Conservation (phyloP, 2,329 filamentous ascomycete species). For the Sclerotinia trifoliorum region DNA sequence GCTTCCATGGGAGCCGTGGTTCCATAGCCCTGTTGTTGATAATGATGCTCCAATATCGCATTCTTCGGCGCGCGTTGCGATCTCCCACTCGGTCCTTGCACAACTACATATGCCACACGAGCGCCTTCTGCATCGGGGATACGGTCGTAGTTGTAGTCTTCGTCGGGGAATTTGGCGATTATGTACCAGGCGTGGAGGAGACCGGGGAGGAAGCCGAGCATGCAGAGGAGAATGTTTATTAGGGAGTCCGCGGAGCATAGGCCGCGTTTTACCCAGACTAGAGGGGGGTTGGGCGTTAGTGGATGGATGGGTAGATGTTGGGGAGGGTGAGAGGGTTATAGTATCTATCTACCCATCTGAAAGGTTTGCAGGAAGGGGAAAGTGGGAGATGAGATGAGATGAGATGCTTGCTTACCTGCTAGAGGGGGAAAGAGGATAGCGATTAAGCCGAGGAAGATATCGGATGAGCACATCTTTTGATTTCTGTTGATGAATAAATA, state of each 20-base stretch:
- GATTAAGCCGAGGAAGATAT: constrained; percentile 63
- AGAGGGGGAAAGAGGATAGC: constrained; percentile 66
- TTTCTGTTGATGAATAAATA: neutral
- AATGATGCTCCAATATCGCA: constrained; percentile 21
- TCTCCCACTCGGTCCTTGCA: constrained; percentile 50
- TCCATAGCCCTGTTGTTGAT: constrained; percentile 36
- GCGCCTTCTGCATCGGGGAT: constrained; percentile 56
- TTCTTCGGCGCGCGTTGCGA: constrained; percentile 35
- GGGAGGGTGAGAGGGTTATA: neutral
- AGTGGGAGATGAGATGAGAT: neutral
- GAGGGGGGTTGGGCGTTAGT: neutral
- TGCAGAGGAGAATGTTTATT: constrained; percentile 91
- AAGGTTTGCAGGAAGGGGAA: neutral
- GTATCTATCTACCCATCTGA: neutral
- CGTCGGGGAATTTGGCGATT: constrained; percentile 84
- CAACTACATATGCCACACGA: constrained; percentile 76
- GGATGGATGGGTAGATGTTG: neutral
- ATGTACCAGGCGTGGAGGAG: constrained; percentile 98
- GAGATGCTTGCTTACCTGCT: constrained; percentile 51
- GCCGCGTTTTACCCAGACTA: constrained; percentile 95
- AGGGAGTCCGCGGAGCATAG: constrained; percentile 89
- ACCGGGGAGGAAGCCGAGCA: constrained; percentile 77
- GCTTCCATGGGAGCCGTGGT: constrained; percentile 39
- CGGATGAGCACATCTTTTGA: constrained; percentile 54
- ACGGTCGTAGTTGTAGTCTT: constrained; percentile 59